These are phyloP conservation scores for Skeletonema costatum DNA, from an alignment of 108 stramenopile genomes.

Conservation along the genomic window DNA sequence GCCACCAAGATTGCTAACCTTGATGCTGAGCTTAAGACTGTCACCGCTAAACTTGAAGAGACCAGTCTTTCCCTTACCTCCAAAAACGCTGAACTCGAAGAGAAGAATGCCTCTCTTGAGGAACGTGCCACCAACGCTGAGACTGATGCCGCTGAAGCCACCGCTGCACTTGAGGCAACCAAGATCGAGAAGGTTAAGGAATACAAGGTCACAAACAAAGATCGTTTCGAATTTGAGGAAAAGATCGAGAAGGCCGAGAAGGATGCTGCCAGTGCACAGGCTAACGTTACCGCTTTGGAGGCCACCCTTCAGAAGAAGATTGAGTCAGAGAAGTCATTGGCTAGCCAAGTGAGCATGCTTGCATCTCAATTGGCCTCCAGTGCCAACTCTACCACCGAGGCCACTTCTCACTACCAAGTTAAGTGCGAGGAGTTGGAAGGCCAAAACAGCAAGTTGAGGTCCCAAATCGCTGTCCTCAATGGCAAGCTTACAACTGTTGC, in stretches of 20 bases:
- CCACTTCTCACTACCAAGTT: constrained; percentile 33
- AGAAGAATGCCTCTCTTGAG: constrained; percentile 38
- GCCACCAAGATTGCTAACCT: constrained; percentile 77
- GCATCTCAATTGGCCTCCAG: constrained; percentile 58
- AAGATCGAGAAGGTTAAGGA: constrained; percentile 27
- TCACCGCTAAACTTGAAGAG: constrained; percentile 39
- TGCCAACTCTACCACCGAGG: constrained; percentile 42
- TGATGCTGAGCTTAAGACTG: constrained; percentile 50
- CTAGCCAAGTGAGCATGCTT: constrained; percentile 61
- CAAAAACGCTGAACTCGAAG: constrained; percentile 34
- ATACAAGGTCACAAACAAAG: constrained; percentile 51
- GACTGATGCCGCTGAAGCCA: constrained; percentile 20
- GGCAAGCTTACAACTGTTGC: constrained; percentile 60
- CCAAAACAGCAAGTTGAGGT: constrained; percentile 55
- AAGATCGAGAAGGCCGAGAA: constrained; percentile 37
- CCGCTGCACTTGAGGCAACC: constrained; percentile 26
- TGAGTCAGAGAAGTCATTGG: constrained; percentile 67
- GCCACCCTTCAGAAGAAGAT: constrained; percentile 77
- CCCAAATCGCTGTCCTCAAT: constrained; percentile 52
- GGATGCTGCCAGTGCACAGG: constrained; percentile 58
- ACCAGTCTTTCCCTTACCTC: constrained; percentile 24
- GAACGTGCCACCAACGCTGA: constrained; percentile 31
- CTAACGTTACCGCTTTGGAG: constrained; percentile 61
- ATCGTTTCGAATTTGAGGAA: constrained; percentile 38
- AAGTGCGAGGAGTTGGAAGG: constrained; percentile 53